These are phyloP conservation scores for Acer saccharum DNA, from an alignment of 345 rosid species.

Conservation along the genomic window DNA sequence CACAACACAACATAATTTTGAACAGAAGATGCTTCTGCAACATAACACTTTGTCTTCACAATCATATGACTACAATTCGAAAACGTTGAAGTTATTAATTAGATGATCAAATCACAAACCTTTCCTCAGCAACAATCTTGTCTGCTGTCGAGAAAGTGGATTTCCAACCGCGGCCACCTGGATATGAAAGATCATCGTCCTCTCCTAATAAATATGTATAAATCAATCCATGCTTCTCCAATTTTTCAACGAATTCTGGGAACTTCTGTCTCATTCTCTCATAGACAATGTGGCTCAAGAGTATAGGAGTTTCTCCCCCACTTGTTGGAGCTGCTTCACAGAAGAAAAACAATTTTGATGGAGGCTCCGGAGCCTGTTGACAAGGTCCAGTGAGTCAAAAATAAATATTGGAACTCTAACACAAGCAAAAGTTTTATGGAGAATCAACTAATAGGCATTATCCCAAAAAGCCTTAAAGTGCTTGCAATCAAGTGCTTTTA, in stretches of 20 bases:
- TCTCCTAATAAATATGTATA: slow-evolving; percentile 70
- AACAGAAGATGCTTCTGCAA: too few species aligned
- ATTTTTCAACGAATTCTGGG: slow-evolving; percentile 64
- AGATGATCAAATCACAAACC: slow-evolving; percentile 34
- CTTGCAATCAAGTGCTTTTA: too few species aligned
- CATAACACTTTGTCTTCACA: too few species aligned
- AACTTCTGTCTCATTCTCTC: slow-evolving; percentile 66
- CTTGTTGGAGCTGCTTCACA: slow-evolving; percentile 78
- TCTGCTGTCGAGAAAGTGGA: slow-evolving; percentile 80
- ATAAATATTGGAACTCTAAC: background rate
- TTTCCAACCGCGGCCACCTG: slow-evolving; percentile 94
- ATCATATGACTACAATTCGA: too few species aligned
- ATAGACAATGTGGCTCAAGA: slow-evolving; percentile 77
- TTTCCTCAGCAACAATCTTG: slow-evolving; percentile 67
- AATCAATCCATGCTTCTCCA: slow-evolving; percentile 74
- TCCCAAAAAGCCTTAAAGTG: too few species aligned
- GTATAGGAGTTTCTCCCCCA: slow-evolving; percentile 93
- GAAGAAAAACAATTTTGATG: slow-evolving; percentile 82
- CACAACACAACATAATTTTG: background rate
- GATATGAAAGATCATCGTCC: slow-evolving; percentile 76
- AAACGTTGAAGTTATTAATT: too few species aligned
- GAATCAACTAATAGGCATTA: too few species aligned
- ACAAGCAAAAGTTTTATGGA: background rate
- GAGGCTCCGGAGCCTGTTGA: slow-evolving; percentile 81
- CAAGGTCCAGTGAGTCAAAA: background rate